phyloP scores from a whole-genome alignment of 192 early-diverging fungal genomes.

The Coemansia sp. region DNA sequence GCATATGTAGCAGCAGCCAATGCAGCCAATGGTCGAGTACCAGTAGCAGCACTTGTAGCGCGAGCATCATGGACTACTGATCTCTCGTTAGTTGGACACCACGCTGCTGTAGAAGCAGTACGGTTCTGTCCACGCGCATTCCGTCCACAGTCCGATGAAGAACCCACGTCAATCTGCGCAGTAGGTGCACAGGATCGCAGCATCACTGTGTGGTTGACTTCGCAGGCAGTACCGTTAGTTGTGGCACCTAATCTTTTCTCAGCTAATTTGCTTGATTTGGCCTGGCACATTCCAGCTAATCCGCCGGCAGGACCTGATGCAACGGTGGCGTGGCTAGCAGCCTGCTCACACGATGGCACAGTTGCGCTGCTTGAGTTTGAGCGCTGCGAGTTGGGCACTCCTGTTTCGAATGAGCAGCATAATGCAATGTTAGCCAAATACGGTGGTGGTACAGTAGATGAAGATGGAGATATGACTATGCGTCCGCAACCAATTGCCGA shows the following conservation, averaged over 20 bases:
- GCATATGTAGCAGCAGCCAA: constrained; percentile 86
- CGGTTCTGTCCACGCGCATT: constrained; percentile 87
- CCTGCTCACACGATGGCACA: constrained; percentile 90
- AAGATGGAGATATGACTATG: constrained; percentile 48
- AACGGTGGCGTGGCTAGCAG: constrained; percentile 59
- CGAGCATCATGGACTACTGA: constrained; percentile 77
- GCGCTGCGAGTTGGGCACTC: constrained; percentile 65
- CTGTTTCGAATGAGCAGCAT: constrained; percentile 64
- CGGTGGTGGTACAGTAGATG: neutral
- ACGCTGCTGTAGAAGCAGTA: constrained; percentile 82
- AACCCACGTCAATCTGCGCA: constrained; percentile 68
- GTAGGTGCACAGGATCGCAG: constrained; percentile 88
- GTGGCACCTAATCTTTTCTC: constrained; percentile 73
- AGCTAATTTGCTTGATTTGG: constrained; percentile 82
- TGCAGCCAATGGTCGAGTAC: constrained; percentile 76
- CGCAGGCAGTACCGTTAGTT: constrained; percentile 67
- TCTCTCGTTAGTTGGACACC: constrained; percentile 85
- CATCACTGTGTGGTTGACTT: constrained; percentile 86
- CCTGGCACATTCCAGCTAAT: constrained; percentile 72
- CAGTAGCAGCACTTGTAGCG: constrained; percentile 77
- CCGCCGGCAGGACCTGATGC: constrained; percentile 11
- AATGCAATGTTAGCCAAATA: constrained; percentile 46
- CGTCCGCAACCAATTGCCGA: constrained; percentile 56
- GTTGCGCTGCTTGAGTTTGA: constrained; percentile 74
- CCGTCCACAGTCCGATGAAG: constrained; percentile 11